Evolutionary conservation across 768 basidiomycete genomes (phyloP), one percentile per base, ranked within the genome.

Genomic region (Leccinum ochraceum): DNA sequence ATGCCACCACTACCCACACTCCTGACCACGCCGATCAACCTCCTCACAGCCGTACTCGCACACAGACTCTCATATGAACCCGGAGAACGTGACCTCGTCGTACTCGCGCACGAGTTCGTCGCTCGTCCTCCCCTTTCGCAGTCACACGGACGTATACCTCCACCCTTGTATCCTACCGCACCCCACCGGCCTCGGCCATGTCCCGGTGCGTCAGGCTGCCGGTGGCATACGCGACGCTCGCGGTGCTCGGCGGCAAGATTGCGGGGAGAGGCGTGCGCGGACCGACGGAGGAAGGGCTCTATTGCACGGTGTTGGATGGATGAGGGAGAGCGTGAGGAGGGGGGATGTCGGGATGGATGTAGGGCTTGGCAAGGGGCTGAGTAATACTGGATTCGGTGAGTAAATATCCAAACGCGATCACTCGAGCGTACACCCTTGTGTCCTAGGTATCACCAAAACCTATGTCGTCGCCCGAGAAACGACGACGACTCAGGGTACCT

Each of bases 161-260:
- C 9, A 81, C 83, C 24, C 9, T 32, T 0, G 77, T 88, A 26
- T 75, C 81, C 34, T 89, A 88, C 65, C 94, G 88, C 1, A 81
- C 78, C 20, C 63, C 76, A 13, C 70, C 67, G 2, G 83, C 81
- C 3, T 89, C 90, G 0, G 95, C 95, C 5, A 97, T 97, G 95
- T 85, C 93, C n/a, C 80, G 86, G 32, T 92, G 90, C 3, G 95
- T 97, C 17, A 94, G 94, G 5, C 74, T 95, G 50, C 95, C 94
- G 0, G 85, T 95, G 7, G 95, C 91, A 1, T 84, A 94, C 67
- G 93, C 93, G 1, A 86, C 93, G 2, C 71, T 90, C 65, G 78
- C 80, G 36, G 80, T 94, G 6, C 73, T 91, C 42, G 88, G 92
- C 69, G 90, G 89, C 1, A 75, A 78, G 57, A 64, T 69, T 2